Conservation (phyloP, 2,329 filamentous ascomycete species). For the Salinomyces thailandicus region DNA sequence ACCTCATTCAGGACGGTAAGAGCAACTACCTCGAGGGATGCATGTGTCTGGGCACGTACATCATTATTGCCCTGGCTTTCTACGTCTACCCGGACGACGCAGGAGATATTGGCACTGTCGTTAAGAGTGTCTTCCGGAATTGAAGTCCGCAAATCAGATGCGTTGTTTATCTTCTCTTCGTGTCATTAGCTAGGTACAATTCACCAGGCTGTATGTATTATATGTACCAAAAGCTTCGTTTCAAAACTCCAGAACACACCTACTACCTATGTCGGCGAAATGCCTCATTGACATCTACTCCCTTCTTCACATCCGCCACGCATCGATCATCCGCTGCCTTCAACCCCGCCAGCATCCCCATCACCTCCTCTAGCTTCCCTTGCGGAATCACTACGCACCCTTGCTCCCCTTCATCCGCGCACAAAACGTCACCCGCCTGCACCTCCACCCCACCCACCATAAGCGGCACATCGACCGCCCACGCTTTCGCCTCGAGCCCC, state of each 20-base stretch:
- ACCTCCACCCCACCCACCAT: slow-evolving; percentile 29
- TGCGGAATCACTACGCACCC: slow-evolving; percentile 59
- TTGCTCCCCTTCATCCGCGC: slow-evolving; percentile 55
- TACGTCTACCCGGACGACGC: slow-evolving; percentile 50
- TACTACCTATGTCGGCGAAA: slow-evolving; percentile 44
- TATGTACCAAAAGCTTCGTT: neutral
- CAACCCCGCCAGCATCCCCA: slow-evolving; percentile 48
- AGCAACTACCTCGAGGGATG: slow-evolving; percentile 81
- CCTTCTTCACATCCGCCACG: slow-evolving; percentile 49
- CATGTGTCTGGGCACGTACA: slow-evolving; percentile 45
- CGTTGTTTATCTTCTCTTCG: too few species aligned
- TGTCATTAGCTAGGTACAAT: neutral
- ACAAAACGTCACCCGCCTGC: slow-evolving; percentile 53
- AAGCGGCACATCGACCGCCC: slow-evolving; percentile 38
- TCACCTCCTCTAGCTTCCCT: slow-evolving; percentile 47
- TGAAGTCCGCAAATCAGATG: too few species aligned
- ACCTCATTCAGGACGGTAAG: slow-evolving; percentile 72
- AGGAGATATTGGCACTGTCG: slow-evolving; percentile 17
- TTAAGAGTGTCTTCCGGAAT: slow-evolving; percentile 8
- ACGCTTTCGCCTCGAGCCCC: slow-evolving; percentile 46
- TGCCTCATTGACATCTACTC: slow-evolving; percentile 54
- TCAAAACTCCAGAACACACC: too few species aligned
- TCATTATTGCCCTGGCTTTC: slow-evolving; percentile 51
- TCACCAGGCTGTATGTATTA: neutral
- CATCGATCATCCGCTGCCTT: slow-evolving; percentile 35